A percentile compares a stretch with the other conserved stretches of the same genome.
Conservation (phyloP, 176 grass and related monocot genomes). For the Ananas comosus region DNA sequence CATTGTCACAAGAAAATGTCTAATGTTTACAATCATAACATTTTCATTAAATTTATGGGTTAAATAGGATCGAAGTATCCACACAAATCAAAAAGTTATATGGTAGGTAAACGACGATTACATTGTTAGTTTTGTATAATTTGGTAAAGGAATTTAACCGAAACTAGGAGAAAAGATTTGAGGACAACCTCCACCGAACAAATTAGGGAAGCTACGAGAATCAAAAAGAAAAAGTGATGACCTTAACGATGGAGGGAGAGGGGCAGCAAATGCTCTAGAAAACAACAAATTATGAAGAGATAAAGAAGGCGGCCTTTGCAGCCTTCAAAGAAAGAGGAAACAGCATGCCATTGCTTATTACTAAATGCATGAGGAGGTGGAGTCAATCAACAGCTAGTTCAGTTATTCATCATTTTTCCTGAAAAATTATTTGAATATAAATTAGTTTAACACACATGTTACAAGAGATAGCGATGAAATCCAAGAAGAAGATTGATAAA, state of each 20-base stretch:
- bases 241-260: slow-evolving; percentile 18
- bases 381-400: not conserved
- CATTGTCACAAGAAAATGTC: too few species aligned
- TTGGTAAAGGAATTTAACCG: not conserved
- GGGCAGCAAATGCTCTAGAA: not conserved
- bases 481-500: not conserved
- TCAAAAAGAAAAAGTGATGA: slow-evolving; percentile 4
- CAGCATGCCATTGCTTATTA: slow-evolving; percentile 26
- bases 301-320: slow-evolving; percentile 21
- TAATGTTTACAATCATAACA: too few species aligned
- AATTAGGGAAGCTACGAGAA: slow-evolving; percentile 1
- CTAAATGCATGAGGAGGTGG: not conserved
- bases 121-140: too few species aligned
- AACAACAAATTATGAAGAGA: slow-evolving; percentile 15
- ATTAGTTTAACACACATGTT: not conserved
- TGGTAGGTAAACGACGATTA: too few species aligned
- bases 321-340: slow-evolving; percentile 21
- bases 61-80: too few species aligned
- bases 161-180: not conserved
- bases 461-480: not conserved
- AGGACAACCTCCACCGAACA: not conserved
- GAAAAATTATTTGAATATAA: not conserved
- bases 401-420: not conserved
- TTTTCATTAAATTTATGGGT: too few species aligned
- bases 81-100: too few species aligned